Conservation (phyloP, 148 eudicot genomes). For the Vaccinium myrtillus region DNA sequence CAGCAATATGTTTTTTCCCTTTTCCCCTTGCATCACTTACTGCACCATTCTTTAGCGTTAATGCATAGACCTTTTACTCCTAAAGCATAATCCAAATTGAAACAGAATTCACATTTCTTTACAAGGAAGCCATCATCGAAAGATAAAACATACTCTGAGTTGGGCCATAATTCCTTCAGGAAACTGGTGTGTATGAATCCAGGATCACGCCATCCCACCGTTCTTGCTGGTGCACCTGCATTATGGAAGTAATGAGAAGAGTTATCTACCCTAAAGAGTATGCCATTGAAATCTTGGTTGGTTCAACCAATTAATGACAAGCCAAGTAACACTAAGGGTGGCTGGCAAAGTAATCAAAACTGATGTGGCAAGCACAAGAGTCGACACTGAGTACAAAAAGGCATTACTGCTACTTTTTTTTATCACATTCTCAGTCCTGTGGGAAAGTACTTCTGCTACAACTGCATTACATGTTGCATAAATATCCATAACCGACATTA, state of each 20-base stretch:
- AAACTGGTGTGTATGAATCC: slow-evolving; percentile 90
- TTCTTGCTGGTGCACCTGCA: slow-evolving; percentile 87
- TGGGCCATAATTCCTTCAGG: slow-evolving; percentile 88
- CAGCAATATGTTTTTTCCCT: neutral
- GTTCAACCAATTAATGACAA: neutral
- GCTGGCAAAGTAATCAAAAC: neutral
- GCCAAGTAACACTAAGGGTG: neutral
- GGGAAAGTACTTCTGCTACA: neutral
- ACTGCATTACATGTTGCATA: neutral
- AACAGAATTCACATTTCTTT: neutral
- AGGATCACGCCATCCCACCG: slow-evolving; percentile 98
- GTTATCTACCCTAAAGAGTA: neutral
- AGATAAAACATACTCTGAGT: slow-evolving; percentile 41
- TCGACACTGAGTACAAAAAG: neutral
- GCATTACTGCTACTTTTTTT: neutral
- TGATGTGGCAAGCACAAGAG: neutral
- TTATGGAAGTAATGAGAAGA: neutral
- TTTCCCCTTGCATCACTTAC: neutral
- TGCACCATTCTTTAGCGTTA: neutral
- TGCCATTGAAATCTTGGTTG: neutral
- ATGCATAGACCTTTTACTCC: neutral
- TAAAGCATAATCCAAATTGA: neutral
- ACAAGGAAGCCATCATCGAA: neutral
- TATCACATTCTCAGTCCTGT: neutral
- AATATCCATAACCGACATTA: neutral